Base-by-base conservation (phyloP, 129 eudicot species). In the Helianthus tuberosus region DNA sequence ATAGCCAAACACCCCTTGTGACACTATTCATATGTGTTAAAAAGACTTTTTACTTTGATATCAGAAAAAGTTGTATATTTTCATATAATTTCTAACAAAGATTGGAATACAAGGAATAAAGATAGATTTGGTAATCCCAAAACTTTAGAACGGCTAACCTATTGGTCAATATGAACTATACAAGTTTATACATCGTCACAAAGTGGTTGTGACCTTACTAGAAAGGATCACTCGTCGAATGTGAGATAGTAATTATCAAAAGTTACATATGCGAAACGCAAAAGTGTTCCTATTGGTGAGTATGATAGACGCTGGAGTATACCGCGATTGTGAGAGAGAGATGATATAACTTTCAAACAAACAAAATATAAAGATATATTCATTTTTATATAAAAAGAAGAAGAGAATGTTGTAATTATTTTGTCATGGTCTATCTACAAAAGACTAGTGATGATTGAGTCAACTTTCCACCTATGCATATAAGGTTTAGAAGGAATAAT, bases 391-490 rank as follows among this genome's bases (percentile, higher is more conserved):
- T 54, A 29, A 11, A 44, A 76, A 76, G n/a, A 46, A 41, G 51
- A 44, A 76, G 48, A 68, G 61, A 44, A 68, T 76, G 62, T 38
- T 64, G 68, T 47, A 11, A 59, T 17, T 49, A 64, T 15, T 74
- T 74, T 47, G 51, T 16, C 41, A 69, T 75, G 74, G 66, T 55
- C 49, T 47, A 66, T 54, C 59, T 57, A 76, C 57, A 27, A 47
- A 76, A 44, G 69, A 55, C 27, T 14, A 17, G 69, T 76, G 68
- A 76, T 76, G 61, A 76, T 68, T 76, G 69, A 57, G 75, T 58
- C 68, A 44, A 17, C 73, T 68, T 58, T 57, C 71, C 80, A 76
- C 75, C 75, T 76, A 32, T 68, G 60, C 69, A 58, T 58, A 76
- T 51, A 57, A 55, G 64, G 64, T 63, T 74, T 63, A 50, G 53